Evolutionary conservation across 306 rosid genomes (phyloP).

Genomic region (Coriaria nepalensis): DNA sequence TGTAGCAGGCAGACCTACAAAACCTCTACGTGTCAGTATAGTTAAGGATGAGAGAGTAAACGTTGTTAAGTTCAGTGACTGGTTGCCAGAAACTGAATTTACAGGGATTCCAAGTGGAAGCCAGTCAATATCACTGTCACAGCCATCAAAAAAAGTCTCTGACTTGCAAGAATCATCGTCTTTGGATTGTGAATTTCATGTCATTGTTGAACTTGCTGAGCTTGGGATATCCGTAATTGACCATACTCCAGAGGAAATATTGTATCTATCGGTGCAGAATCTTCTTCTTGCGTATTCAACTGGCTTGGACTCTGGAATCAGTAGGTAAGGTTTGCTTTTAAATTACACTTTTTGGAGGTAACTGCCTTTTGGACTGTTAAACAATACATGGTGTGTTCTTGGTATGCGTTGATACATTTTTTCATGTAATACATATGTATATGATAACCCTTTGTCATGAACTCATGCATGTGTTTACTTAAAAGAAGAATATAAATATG

Average conservation of each 20-base stretch:
- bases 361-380: constrained; percentile 5
- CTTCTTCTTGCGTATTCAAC: constrained; percentile 73
- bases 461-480: too few species aligned
- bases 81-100: constrained; percentile 81
- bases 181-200: constrained; percentile 67
- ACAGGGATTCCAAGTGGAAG: constrained; percentile 29
- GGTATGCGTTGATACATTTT: too few species aligned
- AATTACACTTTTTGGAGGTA: background rate
- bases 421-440: too few species aligned
- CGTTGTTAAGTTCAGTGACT: constrained; percentile 75
- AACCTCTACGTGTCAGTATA: constrained; percentile 59
- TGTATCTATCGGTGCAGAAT: constrained; percentile 74
- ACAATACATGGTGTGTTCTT: background rate
- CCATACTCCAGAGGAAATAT: constrained; percentile 88
- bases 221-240: constrained; percentile 77
- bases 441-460: too few species aligned
- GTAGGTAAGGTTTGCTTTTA: constrained; percentile 46
- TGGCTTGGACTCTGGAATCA: constrained; percentile 83
- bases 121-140: constrained; percentile 27
- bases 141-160: constrained; percentile 25
- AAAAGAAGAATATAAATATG: too few species aligned
- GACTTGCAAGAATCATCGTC: constrained; percentile 36
- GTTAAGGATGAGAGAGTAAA: constrained; percentile 71
- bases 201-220: constrained; percentile 71
- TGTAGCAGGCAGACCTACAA: constrained; percentile 44